Base-by-base conservation (phyloP, 2,329 filamentous ascomycete species). In the Kalaharituber pfeilii region DNA sequence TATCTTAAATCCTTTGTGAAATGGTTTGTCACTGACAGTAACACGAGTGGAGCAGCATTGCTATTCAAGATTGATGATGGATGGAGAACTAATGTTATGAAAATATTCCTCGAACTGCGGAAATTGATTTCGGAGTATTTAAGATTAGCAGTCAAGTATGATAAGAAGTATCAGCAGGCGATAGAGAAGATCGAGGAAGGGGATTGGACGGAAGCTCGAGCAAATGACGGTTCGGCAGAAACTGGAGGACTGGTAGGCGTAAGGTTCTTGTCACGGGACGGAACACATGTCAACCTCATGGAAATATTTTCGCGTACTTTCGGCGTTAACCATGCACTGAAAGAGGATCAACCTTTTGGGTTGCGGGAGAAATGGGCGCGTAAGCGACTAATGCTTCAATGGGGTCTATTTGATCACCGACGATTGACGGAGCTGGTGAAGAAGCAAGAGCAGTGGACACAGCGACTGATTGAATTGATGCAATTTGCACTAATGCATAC, bases 41-140 rank as follows among this genome's bases (percentile, higher is more conserved):
- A 50, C n/a, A 55, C 29, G 8, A 33, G 29, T 33, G 29, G 29
- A n/a, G 29, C 29, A 8, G 29, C 29, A n/a, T 33, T 33, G 29
- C 29, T 57, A 11, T 44, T 55, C n/a, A 30, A 45, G 5, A 20
- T 55, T n/a, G 55, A 55, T 9, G 50, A 51, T 5, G 5, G 13
- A 25, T 51, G 22, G 47, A 26, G 30, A 1, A 15, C 18, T 8
- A 20, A 60, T 65, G 68, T 68, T 65, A 73, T 72, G 70, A 69
- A 69, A 65, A 65, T 65, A 30, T 53, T 66, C 25, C 27, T 60
- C 25, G 58, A 63, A 49, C 60, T 66, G 57, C 60, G 54, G 22
- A 57, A 57, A 36, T 56, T 62, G 1, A 53, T 65, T n/a, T 55
- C 57, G 2, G 63, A 64, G 49, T 66, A 65, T 55, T 54, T 56